Evolutionary conservation across 2,329 filamentous ascomycete genomes (phyloP), one percentile per base, ranked within the genome.

Genomic region (Paecilomyces sp.): DNA sequence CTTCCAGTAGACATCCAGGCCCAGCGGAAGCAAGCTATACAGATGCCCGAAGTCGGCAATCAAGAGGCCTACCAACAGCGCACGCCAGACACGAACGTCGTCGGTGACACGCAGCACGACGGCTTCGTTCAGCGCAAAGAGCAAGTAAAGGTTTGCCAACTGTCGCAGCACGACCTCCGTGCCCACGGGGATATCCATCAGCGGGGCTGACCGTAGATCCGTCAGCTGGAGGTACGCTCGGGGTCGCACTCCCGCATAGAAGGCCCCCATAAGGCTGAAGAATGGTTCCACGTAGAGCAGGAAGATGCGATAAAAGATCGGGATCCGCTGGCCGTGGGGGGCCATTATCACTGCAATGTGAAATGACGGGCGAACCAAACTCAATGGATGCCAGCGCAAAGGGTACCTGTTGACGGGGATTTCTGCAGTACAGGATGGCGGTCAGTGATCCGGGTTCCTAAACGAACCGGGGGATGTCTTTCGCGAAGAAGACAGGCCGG

Each of bases 11-110:
- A 90, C 77, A 8, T 76, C 74, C 12, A 70, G 64, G 0, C 89
- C 89, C 31, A 88, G 77, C 30, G 77, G 77, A 36, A 78, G 75
- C 61, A 92, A 81, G 36, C 85, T 85, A 73, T 86, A 89, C 58
- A 92, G 75, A 72, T 92, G 90, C 3, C 89, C 90, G 34, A 91
- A 71, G 72, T 93, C 90, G n/a, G 88, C 90, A 15, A 92, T 71
- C 33, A 92, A 80, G 60, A 92, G 76, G 41, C 83, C 86, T 54
- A 88, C 75, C 3, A 92, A 77, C 28, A 92, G 79, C 1, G 83
- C 80, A 64, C 78, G 81, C 90, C 90, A 93, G 60, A 93, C 89
- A 25, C 80, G 79, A 34, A 87, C 69, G 75, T 92, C 86, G 56
- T 78, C 77, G 6, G 89, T 90, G 15, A 83, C 80, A 51, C 90